These are phyloP conservation scores for Catharanthus roseus DNA, from an alignment of 257 asterid genomes.

Conservation along the genomic window DNA sequence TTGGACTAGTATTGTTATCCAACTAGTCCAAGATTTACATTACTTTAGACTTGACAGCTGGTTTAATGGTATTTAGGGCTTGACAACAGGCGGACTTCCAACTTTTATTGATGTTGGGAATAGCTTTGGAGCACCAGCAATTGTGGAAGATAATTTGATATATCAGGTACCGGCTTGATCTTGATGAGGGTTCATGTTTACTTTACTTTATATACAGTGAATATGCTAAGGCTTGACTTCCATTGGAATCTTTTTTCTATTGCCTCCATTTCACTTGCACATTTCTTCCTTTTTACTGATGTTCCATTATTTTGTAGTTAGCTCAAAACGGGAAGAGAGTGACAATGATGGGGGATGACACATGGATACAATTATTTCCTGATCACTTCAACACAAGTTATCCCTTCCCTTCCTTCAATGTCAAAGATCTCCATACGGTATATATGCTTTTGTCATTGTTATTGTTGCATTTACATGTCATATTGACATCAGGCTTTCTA, in stretches of 20 bases:
- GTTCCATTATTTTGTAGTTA: constrained; percentile 38
- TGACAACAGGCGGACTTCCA: constrained; percentile 99
- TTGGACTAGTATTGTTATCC: background rate
- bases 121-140: constrained; percentile 98
- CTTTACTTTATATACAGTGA: background rate
- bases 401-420: constrained; percentile 95
- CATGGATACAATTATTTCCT: constrained; percentile 94
- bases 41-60: background rate
- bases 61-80: constrained; percentile 46
- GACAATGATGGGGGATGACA: constrained; percentile 98
- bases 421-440: constrained; percentile 93
- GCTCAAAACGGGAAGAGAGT: constrained; percentile 86
- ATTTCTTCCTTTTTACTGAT: background rate
- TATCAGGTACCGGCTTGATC: constrained; percentile 50
- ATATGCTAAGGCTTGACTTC: background rate
- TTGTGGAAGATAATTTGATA: constrained; percentile 87
- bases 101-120: constrained; percentile 95
- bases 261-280: constrained; percentile 8
- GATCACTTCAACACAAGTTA: constrained; percentile 60
- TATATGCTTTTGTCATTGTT: background rate
- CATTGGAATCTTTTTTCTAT: background rate
- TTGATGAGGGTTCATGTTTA: background rate
- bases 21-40: background rate
- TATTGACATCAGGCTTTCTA: background rate
- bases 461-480: background rate